Evolutionary conservation across 768 basidiomycete genomes (phyloP), one percentile per base, ranked within the genome.

Genomic region (Floccularia luteovirens): DNA sequence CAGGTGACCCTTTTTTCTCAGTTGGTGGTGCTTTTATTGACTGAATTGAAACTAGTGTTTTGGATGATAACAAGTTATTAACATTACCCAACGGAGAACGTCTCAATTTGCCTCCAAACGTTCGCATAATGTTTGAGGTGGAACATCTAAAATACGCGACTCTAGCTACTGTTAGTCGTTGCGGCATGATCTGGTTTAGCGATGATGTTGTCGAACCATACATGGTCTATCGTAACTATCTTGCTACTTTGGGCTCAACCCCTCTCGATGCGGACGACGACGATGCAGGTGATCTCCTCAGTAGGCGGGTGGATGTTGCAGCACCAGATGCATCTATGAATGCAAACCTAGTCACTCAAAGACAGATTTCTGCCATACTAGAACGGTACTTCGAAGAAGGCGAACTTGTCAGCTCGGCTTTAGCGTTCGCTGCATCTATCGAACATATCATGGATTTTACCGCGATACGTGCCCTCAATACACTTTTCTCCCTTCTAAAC

Each of bases 101-200:
- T 47, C 81, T 99, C 42, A 97, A 92, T 56, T 72, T 99, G 19
- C 96, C 96, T 1, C 77, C 90, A 2, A 98, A 98, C 54, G 92
- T 99, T 17, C 84, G 96, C 39, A 93, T 99, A 60, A 94, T 99
- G 91, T 98, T 99, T 57, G 96, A 99, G 59, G 96, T 98, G 42
- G 96, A 98, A 58, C 91, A 96, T 59, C 76, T 99, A 49, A 86
- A 82, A 52, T 99, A 94, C 58, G 96, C 96, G 0, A 99, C 96
- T 3, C 79, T 87, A 39, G 96, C 96, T 12, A 99, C 96, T 20
- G 96, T 99, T 70, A 96, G 91, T 77, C 93, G 96, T 41, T 99
- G 96, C 55, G 96, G 96, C 58, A 99, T 99, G 96, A 94, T 99
- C 51, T 99, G 96, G 96, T 99, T 99, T 67, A 97, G 92, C 57